These are phyloP conservation scores for Xylaria sp. DNA, from an alignment of 2,329 filamentous ascomycete species.

Conservation along the genomic window DNA sequence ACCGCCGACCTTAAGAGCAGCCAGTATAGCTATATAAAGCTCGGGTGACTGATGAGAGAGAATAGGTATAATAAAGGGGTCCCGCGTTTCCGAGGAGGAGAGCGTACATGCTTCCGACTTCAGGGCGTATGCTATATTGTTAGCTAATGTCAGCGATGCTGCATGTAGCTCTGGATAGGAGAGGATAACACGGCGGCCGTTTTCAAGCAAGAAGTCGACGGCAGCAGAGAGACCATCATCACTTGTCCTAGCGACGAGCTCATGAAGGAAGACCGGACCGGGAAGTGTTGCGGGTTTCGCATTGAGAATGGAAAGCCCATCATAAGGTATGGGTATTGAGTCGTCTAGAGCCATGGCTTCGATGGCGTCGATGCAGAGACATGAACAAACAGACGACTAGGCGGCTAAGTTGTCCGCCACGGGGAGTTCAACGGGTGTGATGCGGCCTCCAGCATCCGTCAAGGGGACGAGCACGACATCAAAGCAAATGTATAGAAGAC, in stretches of 20 bases:
- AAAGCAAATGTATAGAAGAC: constrained; percentile 2
- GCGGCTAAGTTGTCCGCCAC: neutral
- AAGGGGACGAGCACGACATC: neutral
- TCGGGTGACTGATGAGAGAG: constrained; percentile 70
- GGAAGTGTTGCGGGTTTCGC: constrained; percentile 44
- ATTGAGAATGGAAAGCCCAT: constrained; percentile 53
- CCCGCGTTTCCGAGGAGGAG: constrained; percentile 1
- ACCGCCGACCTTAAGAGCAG: constrained; percentile 72
- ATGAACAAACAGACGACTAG: neutral
- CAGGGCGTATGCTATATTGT: constrained; percentile 39
- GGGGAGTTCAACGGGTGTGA: neutral
- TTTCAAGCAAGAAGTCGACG: constrained; percentile 56
- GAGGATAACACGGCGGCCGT: constrained; percentile 42
- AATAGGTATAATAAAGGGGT: constrained; percentile 61
- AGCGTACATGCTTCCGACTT: constrained; percentile 16
- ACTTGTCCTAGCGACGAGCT: constrained; percentile 50
- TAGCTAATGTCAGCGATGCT: constrained; percentile 52
- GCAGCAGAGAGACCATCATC: constrained; percentile 40
- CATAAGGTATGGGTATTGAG: constrained; percentile 4
- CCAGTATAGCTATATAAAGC: constrained; percentile 72
- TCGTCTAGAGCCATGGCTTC: constrained; percentile 8
- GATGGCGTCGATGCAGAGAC: neutral
- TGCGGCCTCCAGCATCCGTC: neutral
- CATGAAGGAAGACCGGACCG: constrained; percentile 38
- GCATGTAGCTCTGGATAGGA: constrained; percentile 60